Conservation (phyloP, 2,329 filamentous ascomycete species). For the Ophiostoma fasciatum region DNA sequence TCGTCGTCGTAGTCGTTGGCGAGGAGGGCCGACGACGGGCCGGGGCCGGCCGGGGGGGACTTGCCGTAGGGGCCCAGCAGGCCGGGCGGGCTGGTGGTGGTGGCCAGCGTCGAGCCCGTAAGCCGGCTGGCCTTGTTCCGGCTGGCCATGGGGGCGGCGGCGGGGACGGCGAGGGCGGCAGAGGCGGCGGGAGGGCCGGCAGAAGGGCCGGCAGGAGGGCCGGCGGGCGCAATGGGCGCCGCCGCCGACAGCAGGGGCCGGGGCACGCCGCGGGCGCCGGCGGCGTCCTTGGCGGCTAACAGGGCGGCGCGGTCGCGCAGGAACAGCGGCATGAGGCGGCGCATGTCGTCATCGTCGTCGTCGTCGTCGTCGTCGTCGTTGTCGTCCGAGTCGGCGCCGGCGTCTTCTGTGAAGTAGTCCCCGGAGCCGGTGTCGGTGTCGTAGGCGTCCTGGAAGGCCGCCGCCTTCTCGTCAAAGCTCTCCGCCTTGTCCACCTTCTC, state of each 20-base stretch:
- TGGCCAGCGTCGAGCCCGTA: slow-evolving; percentile 2
- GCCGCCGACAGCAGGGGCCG: too few species aligned
- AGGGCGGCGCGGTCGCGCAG: slow-evolving; percentile 13
- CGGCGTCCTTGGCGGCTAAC: slow-evolving; percentile 10
- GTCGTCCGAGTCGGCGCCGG: slow-evolving; percentile 2
- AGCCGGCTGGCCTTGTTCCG: slow-evolving; percentile 2
- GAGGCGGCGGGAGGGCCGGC: too few species aligned
- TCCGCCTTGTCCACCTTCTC: too few species aligned
- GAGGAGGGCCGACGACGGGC: neutral
- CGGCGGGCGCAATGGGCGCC: too few species aligned
- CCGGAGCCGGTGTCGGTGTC: neutral
- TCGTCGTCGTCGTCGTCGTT: slow-evolving; percentile 24
- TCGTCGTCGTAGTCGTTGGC: too few species aligned
- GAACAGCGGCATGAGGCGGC: slow-evolving; percentile 37
- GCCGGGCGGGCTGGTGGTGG: neutral
- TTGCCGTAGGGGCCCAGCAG: neutral
- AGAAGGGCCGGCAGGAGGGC: too few species aligned
- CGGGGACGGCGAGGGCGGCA: too few species aligned
- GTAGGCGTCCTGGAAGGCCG: neutral
- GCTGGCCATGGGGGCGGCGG: too few species aligned
- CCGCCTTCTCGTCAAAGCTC: neutral
- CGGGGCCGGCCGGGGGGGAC: neutral
- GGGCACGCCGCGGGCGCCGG: too few species aligned
- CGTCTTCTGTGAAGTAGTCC: too few species aligned
- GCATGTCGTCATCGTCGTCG: slow-evolving; percentile 28